These are phyloP conservation scores for Chaetomium tenue DNA, from an alignment of 495 filamentous ascomycete species.

Conservation along the genomic window DNA sequence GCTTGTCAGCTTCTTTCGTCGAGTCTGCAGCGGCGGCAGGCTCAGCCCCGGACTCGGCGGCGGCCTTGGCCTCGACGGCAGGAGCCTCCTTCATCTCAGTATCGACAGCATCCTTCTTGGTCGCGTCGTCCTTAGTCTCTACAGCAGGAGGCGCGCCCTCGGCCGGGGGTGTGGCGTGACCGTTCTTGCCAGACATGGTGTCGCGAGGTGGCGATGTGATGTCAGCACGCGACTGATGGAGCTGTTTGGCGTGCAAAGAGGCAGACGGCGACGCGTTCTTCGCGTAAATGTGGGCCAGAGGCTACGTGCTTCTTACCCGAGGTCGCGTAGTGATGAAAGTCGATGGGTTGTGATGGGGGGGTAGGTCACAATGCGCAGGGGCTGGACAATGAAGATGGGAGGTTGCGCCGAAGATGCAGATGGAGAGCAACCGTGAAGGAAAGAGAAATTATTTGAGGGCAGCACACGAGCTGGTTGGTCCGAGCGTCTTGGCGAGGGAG, in stretches of 20 bases:
- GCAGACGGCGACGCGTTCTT: constrained; percentile 33
- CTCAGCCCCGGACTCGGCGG: constrained; percentile 24
- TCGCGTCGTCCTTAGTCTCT: constrained; percentile 25
- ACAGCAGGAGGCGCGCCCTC: constrained; percentile 22
- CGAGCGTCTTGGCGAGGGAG: constrained; percentile 34
- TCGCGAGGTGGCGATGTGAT: constrained; percentile 27
- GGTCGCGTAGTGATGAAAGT: constrained; percentile 27
- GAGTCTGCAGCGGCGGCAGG: constrained; percentile 21
- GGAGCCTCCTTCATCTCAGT: constrained; percentile 18
- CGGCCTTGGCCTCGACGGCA: constrained; percentile 26
- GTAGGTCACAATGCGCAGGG: constrained; percentile 31
- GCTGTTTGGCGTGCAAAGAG: constrained; percentile 25
- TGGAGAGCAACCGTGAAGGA: constrained; percentile 28
- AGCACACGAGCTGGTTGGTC: constrained; percentile 30
- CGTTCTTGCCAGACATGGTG: constrained; percentile 30
- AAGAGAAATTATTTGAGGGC: constrained; percentile 38
- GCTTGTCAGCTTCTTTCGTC: constrained; percentile 26
- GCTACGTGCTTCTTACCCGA: constrained; percentile 18
- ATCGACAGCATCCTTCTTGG: constrained; percentile 13
- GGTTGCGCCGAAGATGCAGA: constrained; percentile 33
- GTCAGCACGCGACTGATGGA: constrained; percentile 26
- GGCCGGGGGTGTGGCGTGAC: constrained; percentile 19
- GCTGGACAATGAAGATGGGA: constrained; percentile 24
- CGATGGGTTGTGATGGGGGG: constrained; percentile 29
- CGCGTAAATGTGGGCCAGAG: constrained; percentile 26